These are phyloP conservation scores for Aureobasidium namibiae DNA, from an alignment of 2,329 filamentous ascomycete species.

Conservation along the genomic window DNA sequence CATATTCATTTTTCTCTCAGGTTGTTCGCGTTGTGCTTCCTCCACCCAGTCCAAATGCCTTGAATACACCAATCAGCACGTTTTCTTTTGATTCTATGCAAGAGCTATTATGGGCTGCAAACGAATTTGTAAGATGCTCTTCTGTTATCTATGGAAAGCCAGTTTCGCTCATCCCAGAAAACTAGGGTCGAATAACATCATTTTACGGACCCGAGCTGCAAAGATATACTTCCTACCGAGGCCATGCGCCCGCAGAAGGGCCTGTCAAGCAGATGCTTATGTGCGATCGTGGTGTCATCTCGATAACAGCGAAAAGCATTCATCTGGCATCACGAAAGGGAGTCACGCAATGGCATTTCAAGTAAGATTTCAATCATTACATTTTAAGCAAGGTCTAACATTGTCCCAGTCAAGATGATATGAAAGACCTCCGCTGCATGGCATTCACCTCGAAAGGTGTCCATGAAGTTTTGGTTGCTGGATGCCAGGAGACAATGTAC, in stretches of 20 bases:
- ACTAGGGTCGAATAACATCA: constrained; percentile 75
- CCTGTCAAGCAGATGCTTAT: constrained; percentile 81
- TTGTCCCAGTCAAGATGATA: constrained; percentile 55
- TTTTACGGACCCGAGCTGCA: constrained; percentile 82
- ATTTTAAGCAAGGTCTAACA: background rate
- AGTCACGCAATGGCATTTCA: constrained; percentile 79
- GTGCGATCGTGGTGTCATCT: constrained; percentile 82
- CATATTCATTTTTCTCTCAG: constrained; percentile 35
- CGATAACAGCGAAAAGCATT: constrained; percentile 71
- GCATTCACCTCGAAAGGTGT: constrained; percentile 84
- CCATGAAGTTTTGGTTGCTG: constrained; percentile 76
- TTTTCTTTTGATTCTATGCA: constrained; percentile 83
- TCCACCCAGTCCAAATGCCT: constrained; percentile 61
- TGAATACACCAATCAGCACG: constrained; percentile 61
- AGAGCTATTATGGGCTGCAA: constrained; percentile 88
- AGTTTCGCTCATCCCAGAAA: background rate
- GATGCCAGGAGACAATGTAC: constrained; percentile 80
- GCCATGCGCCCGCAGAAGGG: constrained; percentile 60
- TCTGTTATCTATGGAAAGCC: background rate
- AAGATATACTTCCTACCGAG: constrained; percentile 82
- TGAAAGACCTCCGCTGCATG: constrained; percentile 89
- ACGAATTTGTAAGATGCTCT: constrained; percentile 63
- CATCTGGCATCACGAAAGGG: constrained; percentile 84
- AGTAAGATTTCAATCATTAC: constrained; percentile 38
- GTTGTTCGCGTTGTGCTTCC: constrained; percentile 76